These are phyloP conservation scores for Chrysanthemum lavandulifolium DNA, from an alignment of 129 eudicot genomes.

Conservation along the genomic window DNA sequence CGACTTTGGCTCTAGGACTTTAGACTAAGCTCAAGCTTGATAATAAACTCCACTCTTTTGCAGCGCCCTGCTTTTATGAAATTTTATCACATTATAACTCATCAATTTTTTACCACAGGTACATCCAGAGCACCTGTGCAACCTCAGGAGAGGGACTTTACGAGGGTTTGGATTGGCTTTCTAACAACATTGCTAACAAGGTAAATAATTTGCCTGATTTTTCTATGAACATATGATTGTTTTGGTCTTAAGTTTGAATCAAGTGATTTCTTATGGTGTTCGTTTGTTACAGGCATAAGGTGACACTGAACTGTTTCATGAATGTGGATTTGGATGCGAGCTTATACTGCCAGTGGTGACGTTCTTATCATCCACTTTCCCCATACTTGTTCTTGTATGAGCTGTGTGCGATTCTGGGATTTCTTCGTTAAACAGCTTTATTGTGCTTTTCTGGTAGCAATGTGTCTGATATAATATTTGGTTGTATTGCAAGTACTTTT, in stretches of 20 bases:
- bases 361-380: neutral
- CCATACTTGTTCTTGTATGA: neutral
- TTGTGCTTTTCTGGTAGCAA: constrained; percentile 28
- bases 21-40: no score
- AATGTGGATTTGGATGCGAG: constrained; percentile 28
- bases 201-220: constrained; percentile 1
- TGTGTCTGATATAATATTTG: constrained; percentile 39
- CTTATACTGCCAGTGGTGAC: constrained; percentile 2
- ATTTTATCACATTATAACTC: neutral
- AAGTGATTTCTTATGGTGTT: neutral
- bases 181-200: constrained; percentile 46
- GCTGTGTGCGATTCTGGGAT: constrained; percentile 20
- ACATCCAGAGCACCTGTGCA: constrained; percentile 50
- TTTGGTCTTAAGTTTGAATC: neutral
- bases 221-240: neutral
- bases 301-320: neutral
- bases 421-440: constrained; percentile 23
- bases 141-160: constrained; percentile 46
- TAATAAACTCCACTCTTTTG: no score
- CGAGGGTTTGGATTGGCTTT: constrained; percentile 49
- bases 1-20: no score
- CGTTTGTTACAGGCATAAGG: constrained; percentile 27
- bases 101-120: constrained; percentile 17
- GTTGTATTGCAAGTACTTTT: constrained; percentile 28
- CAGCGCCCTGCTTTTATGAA: neutral